Conservation (phyloP, 495 filamentous ascomycete genomes). For the Aspergillus diversus region DNA sequence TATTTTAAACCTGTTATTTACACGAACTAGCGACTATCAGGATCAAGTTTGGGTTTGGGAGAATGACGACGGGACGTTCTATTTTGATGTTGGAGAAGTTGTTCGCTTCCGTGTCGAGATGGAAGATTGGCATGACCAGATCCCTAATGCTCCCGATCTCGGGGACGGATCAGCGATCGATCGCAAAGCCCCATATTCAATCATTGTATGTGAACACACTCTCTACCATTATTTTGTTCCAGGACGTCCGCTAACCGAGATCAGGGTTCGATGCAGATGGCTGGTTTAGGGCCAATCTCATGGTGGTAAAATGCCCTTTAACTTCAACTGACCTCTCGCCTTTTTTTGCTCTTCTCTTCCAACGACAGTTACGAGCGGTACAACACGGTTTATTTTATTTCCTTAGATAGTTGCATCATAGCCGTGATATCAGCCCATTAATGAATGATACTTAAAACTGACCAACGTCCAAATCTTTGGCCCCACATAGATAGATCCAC, state of each 20-base stretch:
- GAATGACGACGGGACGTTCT: constrained; percentile 69
- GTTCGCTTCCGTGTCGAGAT: constrained; percentile 81
- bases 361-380: not conserved
- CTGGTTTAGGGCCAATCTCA: constrained; percentile 50
- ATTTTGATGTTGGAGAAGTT: constrained; percentile 84
- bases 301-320: constrained; percentile 47
- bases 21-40: constrained; percentile 56
- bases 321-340: not conserved
- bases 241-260: constrained; percentile 14
- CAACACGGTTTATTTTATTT: not conserved
- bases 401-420: not conserved
- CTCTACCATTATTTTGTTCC: not conserved
- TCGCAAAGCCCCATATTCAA: constrained; percentile 65
- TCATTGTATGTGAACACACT: constrained; percentile 56
- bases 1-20: constrained; percentile 30
- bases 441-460: not conserved
- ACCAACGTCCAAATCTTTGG: not conserved
- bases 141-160: constrained; percentile 67
- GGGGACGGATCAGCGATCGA: constrained; percentile 52
- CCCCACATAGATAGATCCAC: too few species aligned
- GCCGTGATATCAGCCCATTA: not conserved
- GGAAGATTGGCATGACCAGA: constrained; percentile 88
- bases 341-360: not conserved
- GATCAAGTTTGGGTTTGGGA: constrained; percentile 85
- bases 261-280: constrained; percentile 58